Evolutionary conservation across 2,329 filamentous ascomycete genomes (phyloP).

Genomic region (Talaromyces sp.): DNA sequence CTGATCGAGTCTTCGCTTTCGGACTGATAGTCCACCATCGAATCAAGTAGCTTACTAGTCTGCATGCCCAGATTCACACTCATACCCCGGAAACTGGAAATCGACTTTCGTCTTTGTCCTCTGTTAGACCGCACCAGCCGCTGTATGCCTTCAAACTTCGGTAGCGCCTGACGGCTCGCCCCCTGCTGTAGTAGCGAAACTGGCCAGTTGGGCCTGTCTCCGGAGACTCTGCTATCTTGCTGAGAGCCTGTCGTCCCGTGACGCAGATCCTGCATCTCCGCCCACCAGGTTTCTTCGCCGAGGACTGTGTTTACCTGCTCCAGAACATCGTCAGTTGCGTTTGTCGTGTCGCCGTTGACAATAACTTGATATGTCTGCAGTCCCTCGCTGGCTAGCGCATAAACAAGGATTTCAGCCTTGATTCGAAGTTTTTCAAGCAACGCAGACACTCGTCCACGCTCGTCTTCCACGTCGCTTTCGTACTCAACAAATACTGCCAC

Average conservation of each 20-base stretch:
- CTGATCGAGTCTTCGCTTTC: slow-evolving; percentile 41
- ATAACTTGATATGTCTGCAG: slow-evolving; percentile 71
- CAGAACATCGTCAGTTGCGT: slow-evolving; percentile 50
- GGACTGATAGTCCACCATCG: slow-evolving; percentile 49
- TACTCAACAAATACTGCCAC: slow-evolving; percentile 88
- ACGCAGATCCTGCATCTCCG: slow-evolving; percentile 57
- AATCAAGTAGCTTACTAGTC: slow-evolving; percentile 63
- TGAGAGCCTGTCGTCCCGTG: slow-evolving; percentile 14
- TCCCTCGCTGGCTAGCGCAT: slow-evolving; percentile 70
- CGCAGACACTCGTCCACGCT: slow-evolving; percentile 63
- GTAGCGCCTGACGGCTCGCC: slow-evolving; percentile 34
- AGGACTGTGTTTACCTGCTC: slow-evolving; percentile 61
- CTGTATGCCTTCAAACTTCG: slow-evolving; percentile 51
- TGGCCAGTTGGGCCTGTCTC: slow-evolving; percentile 45
- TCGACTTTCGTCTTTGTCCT: slow-evolving; percentile 39
- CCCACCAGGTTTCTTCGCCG: slow-evolving; percentile 75
- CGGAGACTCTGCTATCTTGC: slow-evolving; percentile 13
- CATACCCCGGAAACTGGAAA: slow-evolving; percentile 44
- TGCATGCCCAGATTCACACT: slow-evolving; percentile 68
- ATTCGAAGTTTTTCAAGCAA: slow-evolving; percentile 77
- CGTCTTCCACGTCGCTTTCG: slow-evolving; percentile 74
- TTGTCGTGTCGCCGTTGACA: slow-evolving; percentile 59
- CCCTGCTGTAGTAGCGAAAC: slow-evolving; percentile 48
- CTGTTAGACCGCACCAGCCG: slow-evolving; percentile 58
- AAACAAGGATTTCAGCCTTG: slow-evolving; percentile 70